A percentile compares a stretch with the other conserved stretches of the same genome.
Conservation (phyloP, 257 asterid species). For the Nicotiana tomentosiformis region DNA sequence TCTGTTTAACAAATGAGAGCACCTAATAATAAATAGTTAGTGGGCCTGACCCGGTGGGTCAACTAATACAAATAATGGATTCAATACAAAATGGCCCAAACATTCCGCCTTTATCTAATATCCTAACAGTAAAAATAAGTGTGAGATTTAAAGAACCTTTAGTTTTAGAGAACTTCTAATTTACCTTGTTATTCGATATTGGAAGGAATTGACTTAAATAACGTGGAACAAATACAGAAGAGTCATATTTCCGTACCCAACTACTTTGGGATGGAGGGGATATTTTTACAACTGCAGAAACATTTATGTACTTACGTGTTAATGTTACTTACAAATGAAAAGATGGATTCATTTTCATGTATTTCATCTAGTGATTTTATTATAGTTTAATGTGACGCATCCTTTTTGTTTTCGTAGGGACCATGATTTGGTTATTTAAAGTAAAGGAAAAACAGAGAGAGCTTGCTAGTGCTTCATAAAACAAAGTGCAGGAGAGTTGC, state of each 20-base stretch:
- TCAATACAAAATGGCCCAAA: no score
- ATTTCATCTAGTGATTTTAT: neutral
- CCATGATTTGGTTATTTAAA: slow-evolving; percentile 12
- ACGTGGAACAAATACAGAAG: neutral
- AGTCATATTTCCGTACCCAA: neutral
- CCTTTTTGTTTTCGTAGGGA: neutral
- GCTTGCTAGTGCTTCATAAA: neutral
- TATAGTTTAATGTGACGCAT: neutral
- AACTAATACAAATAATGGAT: no score
- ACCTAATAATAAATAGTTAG: no score
- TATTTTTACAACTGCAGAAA: neutral
- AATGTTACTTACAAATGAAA: neutral
- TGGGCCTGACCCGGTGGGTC: no score
- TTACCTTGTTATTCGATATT: neutral
- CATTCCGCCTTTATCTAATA: no score
- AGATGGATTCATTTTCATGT: neutral
- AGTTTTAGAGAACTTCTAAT: neutral
- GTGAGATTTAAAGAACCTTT: neutral
- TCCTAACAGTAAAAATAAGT: neutral
- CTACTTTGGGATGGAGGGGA: neutral
- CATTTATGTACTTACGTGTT: neutral
- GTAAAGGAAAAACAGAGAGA: slow-evolving; percentile 21
- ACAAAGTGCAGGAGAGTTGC: slow-evolving; percentile 27
- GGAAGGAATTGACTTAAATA: neutral
- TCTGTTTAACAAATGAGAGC: no score